Percentiles rank a stretch among this genome's conserved stretches.
phyloP scores from a whole-genome alignment of 2,329 filamentous ascomycete genomes.

The Penicillium sp. region DNA sequence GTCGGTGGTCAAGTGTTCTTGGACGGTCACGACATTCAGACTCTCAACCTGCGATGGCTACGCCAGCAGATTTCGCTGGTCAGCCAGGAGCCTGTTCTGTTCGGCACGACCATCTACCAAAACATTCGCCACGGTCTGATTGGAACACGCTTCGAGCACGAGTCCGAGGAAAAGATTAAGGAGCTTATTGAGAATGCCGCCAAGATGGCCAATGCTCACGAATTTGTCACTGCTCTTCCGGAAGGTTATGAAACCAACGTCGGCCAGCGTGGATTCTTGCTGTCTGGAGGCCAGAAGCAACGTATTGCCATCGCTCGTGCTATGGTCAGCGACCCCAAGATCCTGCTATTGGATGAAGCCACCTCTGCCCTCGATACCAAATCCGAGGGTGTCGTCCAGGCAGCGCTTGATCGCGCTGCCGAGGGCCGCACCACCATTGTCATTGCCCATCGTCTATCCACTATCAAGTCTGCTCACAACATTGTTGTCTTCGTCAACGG shows the following conservation, averaged over 20 bases:
- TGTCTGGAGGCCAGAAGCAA: slow-evolving; percentile 95
- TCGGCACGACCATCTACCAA: slow-evolving; percentile 81
- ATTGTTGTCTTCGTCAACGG: slow-evolving; percentile 91
- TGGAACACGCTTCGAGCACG: slow-evolving; percentile 73
- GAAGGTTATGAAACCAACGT: slow-evolving; percentile 92
- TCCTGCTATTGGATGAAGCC: slow-evolving; percentile 90
- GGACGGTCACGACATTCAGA: slow-evolving; percentile 78
- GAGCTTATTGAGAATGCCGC: slow-evolving; percentile 77
- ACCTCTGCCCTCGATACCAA: slow-evolving; percentile 93
- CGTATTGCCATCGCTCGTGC: slow-evolving; percentile 92
- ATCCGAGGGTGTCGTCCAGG: slow-evolving; percentile 91
- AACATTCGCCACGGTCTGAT: slow-evolving; percentile 92
- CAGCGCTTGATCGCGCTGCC: slow-evolving; percentile 81
- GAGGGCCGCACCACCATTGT: slow-evolving; percentile 90
- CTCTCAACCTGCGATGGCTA: slow-evolving; percentile 83
- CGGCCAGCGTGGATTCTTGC: slow-evolving; percentile 87
- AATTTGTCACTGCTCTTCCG: slow-evolving; percentile 79
- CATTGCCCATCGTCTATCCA: slow-evolving; percentile 92
- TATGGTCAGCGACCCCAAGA: slow-evolving; percentile 85
- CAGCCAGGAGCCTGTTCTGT: slow-evolving; percentile 88
- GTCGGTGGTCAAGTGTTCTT: slow-evolving; percentile 75
- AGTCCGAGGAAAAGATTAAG: slow-evolving; percentile 64
- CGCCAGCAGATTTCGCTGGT: slow-evolving; percentile 90
- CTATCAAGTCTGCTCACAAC: slow-evolving; percentile 90
- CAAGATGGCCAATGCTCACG: slow-evolving; percentile 88